Base-by-base conservation (phyloP, 2,329 filamentous ascomycete genomes). In the Penicillium sp. region DNA sequence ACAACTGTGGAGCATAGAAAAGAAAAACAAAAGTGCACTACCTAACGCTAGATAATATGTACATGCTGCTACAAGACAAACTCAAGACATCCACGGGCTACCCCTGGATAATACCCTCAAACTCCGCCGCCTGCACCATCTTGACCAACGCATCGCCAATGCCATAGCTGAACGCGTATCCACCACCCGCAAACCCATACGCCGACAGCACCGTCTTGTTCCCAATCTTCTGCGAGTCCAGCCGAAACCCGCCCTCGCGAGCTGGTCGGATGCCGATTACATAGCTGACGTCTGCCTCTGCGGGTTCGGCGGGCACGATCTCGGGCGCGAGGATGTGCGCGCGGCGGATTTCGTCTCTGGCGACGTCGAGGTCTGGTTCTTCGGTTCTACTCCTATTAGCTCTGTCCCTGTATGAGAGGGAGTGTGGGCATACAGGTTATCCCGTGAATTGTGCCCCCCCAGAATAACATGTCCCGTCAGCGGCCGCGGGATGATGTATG, bases 151-250 rank as follows among this genome's bases (percentile, higher is more conserved):
- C 66, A 61, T 72, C 67, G 0, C 68, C 71, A 35, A 72, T 62
- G 0, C 71, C 71, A 51, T 73, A 72, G 2, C 69, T 71, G 52
- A 72, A 73, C 1, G 70, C 66, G 61, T 73, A 74, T 1, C 71
- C 71, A 11, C 69, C 70, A 14, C 71, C 71, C 2, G 70, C 71
- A 55, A 73, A 73, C 1, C 71, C 71, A 56, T 74, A 74, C 0
- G 71, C 71, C 0, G 71, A 73, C 5, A 74, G 35, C 2, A 73
- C 43, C 2, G 64, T 63, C 4, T 66, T 65, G 6, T 55, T 43
- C 0, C 62, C 68, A 24, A 64, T 59, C 38, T 61, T 55, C 52
- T 71, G 62, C 0, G 66, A 68, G 24, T 72, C 69, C 14, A 74
- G 55, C 18, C 71, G 69, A 47, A 71, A 73, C 1, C 71, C 71